Base-by-base conservation (phyloP, 1,284 basidiomycete genomes). In the Cutaneotrichosporon arboriforme region DNA sequence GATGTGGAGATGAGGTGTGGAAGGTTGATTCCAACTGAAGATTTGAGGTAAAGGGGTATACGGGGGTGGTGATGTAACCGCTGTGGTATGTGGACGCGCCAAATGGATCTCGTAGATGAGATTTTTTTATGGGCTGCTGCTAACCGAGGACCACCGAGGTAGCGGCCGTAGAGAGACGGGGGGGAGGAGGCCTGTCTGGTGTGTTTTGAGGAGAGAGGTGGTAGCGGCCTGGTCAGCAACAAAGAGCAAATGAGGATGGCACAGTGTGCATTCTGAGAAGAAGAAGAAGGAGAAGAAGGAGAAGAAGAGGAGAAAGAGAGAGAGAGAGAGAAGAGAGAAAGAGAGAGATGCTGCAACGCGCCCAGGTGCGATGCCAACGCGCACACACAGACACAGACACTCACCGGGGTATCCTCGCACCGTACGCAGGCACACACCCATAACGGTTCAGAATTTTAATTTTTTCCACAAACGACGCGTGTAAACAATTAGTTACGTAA, bases 291-390 rank as follows among this genome's bases (percentile, higher is more conserved):
- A 45, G 33, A 50, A 48, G 49, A 47, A 36, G 34, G 42, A 46
- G 39, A 41, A 48, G 48, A 50, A 45, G 42, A 51, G 43, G 47
- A 42, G 37, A 33, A 15, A 37, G 21, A 33, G 46, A 45, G 49
- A 33, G 23, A 23, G 43, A 46, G 50, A 41, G 57, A 46, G 58
- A 52, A 61, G 42, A 54, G 51, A 60, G 56, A 61, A 51, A 61
- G 44, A 51, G 49, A 51, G 55, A 55, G 38, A 40, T 20, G 26
- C 26, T 31, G 26, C 26, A 31, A 10, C 26, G 26, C 10, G n/a
- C n/a, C n/a, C n/a, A n/a, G n/a, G 26, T 31, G 26, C 26, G 26
- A 31, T 31, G 26, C 26, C 26, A 31, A 31, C 26, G 26, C 26
- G 26, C 26, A n/a, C n/a, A n/a, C n/a, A n/a, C n/a, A n/a, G n/a